Evolutionary conservation across 2,329 filamentous ascomycete species (phyloP), one percentile per base, ranked within the genome.

Genomic region (Apiospora saccharicola): DNA sequence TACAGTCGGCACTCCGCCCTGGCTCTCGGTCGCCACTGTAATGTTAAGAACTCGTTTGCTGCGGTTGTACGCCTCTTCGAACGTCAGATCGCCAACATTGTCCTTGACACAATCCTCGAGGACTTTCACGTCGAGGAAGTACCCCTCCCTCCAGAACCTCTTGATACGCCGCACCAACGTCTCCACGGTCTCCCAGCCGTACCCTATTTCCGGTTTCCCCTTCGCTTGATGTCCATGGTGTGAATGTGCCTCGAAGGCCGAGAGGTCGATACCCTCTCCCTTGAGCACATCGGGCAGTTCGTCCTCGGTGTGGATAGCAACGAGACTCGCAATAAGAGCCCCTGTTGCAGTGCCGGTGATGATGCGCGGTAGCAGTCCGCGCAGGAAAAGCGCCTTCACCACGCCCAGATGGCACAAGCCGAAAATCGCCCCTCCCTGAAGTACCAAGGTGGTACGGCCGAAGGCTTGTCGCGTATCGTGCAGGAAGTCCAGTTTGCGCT

Each of bases 41-140:
- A 98, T 98, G 80, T 98, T 98, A 76, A 98, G 85, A 4, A 97
- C 91, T 69, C 94, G 88, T 79, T 96, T 96, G 51, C 94, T 98
- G 74, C 91, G 90, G 70, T 91, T 89, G 79, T 95, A 98, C 0
- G 96, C 96, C 83, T 98, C 96, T 81, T 97, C 94, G 78, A 98
- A 98, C 0, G 95, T 98, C 74, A 97, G 81, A 77, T 98, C 93
- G 13, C 95, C 95, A 19, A 98, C 91, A 76, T 98, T 97, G 19
- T 92, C 90, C 72, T 92, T 89, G 19, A 98, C 92, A 76, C 94
- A 96, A 72, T 95, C 90, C 79, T 97, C 94, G 67, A 98, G 83
- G 13, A 97, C 92, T 53, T 88, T 90, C 4, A 94, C 90, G 80
- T 98, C 95, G 43, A 97, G 87, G 73, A 98, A 93, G 78, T 97